Base-by-base conservation (phyloP, 345 rosid genomes). In the Cardamine occulta region DNA sequence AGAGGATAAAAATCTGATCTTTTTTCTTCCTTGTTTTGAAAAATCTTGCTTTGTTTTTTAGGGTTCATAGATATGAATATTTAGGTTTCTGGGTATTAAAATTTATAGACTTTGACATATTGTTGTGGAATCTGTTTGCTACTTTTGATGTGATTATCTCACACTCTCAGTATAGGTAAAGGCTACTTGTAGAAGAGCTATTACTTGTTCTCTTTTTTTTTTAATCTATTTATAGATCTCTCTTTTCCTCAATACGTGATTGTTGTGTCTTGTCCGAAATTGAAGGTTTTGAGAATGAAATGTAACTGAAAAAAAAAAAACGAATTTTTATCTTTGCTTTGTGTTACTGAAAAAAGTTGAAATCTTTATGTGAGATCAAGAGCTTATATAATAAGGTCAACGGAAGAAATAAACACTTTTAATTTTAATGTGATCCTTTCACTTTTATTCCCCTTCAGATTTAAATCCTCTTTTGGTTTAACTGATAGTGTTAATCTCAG, bases 361-460 rank as follows among this genome's bases (percentile, higher is more conserved):
- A 32, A 26, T 26, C 65, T 35, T 74, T 66, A 45, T 44, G 66
- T 66, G 45, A 70, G 66, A 76, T 76, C 71, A 76, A 69, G 74
- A 52, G 23, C 40, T 74, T 57, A 19, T 24, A 35, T 53, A 66
- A 10, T n/a, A 57, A 47, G 79, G 79, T 66, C 72, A 57, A 74
- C 66, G 66, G 59, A 28, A 75, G 45, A 55, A 74, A 66, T 24
- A 47, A 26, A 56, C 57, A 44, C 32, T 61, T 37, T 45, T 65
- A 39, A 55, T n/a, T n/a, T n/a, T n/a, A n/a, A n/a, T n/a, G n/a
- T n/a, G n/a, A n/a, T n/a, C n/a, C n/a, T n/a, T n/a, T n/a, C n/a
- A n/a, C n/a, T n/a, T n/a, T n/a, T n/a, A n/a, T n/a, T n/a, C n/a
- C n/a, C n/a, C n/a, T n/a, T n/a, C n/a, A 44, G 31, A 42, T 69